These are phyloP conservation scores for Suillus alpinus DNA, from an alignment of 768 basidiomycete species.

Conservation along the genomic window DNA sequence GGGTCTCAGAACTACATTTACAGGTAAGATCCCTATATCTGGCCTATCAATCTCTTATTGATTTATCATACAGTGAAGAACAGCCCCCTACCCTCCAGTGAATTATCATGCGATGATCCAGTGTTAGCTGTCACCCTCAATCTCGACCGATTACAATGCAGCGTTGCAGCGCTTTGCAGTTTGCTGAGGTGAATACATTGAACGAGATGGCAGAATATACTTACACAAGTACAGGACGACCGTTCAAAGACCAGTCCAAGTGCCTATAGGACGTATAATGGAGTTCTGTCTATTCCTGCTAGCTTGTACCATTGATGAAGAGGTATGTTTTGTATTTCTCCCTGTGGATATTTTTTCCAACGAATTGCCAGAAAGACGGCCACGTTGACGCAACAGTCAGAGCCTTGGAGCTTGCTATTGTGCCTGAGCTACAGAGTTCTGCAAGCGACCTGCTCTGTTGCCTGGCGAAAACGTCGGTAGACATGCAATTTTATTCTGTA, in stretches of 20 bases:
- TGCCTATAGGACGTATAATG: conserved; percentile 65
- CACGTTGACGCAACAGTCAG: conserved; percentile 50
- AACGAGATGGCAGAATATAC: conserved; percentile 1
- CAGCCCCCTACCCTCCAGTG: conserved; percentile 11
- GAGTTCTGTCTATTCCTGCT: conserved; percentile 52
- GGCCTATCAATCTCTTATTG: not conserved
- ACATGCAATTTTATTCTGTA: not conserved
- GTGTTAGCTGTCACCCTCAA: conserved; percentile 50
- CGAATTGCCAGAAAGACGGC: conserved; percentile 24
- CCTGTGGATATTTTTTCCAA: conserved; percentile 4
- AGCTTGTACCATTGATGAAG: conserved; percentile 45
- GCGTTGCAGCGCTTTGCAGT: conserved; percentile 47
- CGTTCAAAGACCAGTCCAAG: conserved; percentile 57
- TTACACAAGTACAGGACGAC: conserved; percentile 39
- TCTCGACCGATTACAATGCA: conserved; percentile 59
- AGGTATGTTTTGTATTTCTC: conserved; percentile 36
- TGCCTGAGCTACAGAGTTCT: conserved; percentile 44
- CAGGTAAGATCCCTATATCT: conserved; percentile 10
- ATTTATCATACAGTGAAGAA: conserved; percentile 13
- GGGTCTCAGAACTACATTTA: conserved; percentile 59
- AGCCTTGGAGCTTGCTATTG: conserved; percentile 47
- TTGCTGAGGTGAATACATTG: conserved; percentile 48
- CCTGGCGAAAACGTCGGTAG: conserved; percentile 47
- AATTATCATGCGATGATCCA: conserved; percentile 41
- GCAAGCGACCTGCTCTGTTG: conserved; percentile 42